Conservation (phyloP, 441 rosid species). For the Bocquillonia castaneifolia region DNA sequence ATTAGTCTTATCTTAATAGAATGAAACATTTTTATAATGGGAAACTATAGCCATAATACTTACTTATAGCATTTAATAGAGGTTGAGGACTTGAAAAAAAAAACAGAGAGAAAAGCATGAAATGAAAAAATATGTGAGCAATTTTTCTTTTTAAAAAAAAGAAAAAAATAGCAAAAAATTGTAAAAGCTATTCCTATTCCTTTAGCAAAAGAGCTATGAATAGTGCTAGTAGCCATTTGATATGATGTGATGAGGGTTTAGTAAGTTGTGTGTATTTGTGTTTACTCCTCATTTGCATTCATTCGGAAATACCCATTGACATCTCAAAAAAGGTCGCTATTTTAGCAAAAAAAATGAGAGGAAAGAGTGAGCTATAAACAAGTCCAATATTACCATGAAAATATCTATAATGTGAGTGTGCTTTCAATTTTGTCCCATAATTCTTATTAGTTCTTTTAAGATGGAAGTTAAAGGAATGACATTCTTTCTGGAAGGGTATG, state of each 20-base stretch:
- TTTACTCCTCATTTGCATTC: too few relatives aligned
- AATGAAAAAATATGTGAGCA: too few relatives aligned
- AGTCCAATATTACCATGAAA: too few relatives aligned
- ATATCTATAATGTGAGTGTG: too few relatives aligned
- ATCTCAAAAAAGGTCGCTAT: not conserved
- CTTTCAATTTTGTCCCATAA: not conserved
- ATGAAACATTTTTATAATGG: not conserved
- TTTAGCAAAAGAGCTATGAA: not conserved
- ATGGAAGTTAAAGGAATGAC: not conserved
- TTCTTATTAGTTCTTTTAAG: not conserved
- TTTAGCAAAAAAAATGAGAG: not conserved
- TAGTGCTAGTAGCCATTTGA: not conserved
- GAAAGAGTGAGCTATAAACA: not conserved
- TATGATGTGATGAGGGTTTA: not conserved
- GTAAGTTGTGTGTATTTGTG: not conserved
- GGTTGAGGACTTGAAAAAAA: too few relatives aligned
- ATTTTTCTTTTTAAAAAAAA: too few relatives aligned
- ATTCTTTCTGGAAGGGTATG: not conserved
- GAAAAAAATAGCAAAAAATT: too few relatives aligned
- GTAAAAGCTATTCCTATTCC: not conserved
- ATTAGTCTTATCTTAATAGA: not conserved
- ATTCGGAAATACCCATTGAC: not conserved
- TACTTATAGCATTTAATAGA: not conserved
- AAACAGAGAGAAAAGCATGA: too few relatives aligned
- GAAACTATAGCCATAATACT: too few relatives aligned